Conservation (phyloP, 2,329 filamentous ascomycete genomes). For the Fusarium sp. region DNA sequence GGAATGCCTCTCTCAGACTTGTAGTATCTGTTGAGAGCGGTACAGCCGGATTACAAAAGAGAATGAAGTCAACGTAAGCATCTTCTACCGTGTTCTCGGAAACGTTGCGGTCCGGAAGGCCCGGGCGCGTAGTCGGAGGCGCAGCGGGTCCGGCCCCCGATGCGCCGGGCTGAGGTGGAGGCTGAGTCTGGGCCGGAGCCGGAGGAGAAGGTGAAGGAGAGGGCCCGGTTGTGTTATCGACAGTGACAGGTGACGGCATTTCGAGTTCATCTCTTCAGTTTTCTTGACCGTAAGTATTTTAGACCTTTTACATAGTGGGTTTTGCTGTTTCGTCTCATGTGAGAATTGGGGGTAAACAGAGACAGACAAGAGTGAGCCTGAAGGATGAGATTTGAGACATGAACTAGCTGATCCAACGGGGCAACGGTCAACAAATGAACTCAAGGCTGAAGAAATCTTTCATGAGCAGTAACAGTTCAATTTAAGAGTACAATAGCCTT, state of each 20-base stretch:
- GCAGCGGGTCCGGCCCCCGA: constrained; percentile 37
- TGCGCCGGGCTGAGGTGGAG: constrained; percentile 32
- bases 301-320: constrained; percentile 26
- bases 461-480: constrained; percentile 12
- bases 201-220: constrained; percentile 27
- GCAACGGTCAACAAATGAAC: constrained; percentile 7
- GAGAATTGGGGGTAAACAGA: constrained; percentile 18
- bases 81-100: constrained; percentile 80
- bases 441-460: background rate
- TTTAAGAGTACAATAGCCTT: constrained; percentile 1
- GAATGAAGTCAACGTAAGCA: constrained; percentile 85
- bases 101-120: constrained; percentile 76
- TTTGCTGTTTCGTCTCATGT: constrained; percentile 26
- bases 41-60: constrained; percentile 91
- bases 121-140: constrained; percentile 37
- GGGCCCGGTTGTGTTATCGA: constrained; percentile 21
- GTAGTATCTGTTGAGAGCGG: constrained; percentile 73
- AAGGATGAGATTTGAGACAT: constrained; percentile 38
- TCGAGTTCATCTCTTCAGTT: constrained; percentile 40
- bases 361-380: constrained; percentile 8
- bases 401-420: constrained; percentile 13
- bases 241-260: constrained; percentile 39
- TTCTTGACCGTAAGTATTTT: background rate
- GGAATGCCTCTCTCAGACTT: constrained; percentile 80
- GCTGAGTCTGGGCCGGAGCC: constrained; percentile 21